Percentiles rank a stretch among this genome's conserved stretches.
Conservation (phyloP, 1,139 yeast genomes). For the Eremothecium sinecaudum region DNA sequence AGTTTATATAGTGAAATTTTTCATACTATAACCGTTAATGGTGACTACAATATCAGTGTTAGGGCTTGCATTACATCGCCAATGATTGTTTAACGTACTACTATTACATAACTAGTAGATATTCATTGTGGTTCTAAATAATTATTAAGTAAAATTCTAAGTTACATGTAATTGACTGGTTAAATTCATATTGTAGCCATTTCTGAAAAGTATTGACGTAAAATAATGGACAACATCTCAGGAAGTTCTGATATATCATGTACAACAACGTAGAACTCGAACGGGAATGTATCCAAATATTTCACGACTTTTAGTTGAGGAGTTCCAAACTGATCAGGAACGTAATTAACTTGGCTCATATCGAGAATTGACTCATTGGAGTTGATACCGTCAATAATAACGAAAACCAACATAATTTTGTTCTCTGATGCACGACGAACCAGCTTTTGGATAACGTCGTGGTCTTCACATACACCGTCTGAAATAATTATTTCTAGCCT, state of each 20-base stretch:
- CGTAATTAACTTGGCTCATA: slow-evolving; percentile 85
- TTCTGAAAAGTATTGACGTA: slow-evolving; percentile 87
- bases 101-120: no score
- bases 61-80: no score
- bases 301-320: slow-evolving; percentile 68
- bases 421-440: slow-evolving; percentile 91
- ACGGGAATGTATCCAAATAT: slow-evolving; percentile 90
- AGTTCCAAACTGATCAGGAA: slow-evolving; percentile 59
- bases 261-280: slow-evolving; percentile 92
- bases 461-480: slow-evolving; percentile 96
- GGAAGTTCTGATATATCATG: slow-evolving; percentile 84
- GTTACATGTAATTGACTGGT: no score
- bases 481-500: slow-evolving; percentile 86
- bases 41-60: no score
- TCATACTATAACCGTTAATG: no score
- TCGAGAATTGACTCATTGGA: slow-evolving; percentile 82
- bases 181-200: no score
- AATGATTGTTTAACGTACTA: no score
- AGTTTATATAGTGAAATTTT: no score
- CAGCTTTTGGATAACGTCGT: slow-evolving; percentile 65
- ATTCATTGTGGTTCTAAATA: no score
- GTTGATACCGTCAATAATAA: slow-evolving; percentile 82
- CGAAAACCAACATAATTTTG: slow-evolving; percentile 90
- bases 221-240: slow-evolving; percentile 76
- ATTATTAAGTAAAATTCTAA: no score